Conservation (phyloP, 2,329 filamentous ascomycete species). For the Pseudocercospora crystallina region DNA sequence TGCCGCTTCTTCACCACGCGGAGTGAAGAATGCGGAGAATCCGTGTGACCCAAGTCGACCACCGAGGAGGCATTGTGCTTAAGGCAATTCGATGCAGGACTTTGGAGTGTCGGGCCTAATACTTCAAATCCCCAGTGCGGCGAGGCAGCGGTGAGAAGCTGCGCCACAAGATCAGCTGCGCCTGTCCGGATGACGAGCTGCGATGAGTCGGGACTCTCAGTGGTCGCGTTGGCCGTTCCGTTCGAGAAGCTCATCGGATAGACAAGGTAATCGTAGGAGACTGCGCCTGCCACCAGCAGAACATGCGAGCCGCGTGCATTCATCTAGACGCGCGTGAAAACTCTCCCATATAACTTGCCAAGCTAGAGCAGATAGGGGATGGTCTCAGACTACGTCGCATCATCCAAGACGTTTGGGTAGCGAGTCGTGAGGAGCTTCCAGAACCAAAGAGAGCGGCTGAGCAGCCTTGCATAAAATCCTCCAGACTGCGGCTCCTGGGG, state of each 20-base stretch:
- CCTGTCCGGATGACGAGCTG: conserved; percentile 33
- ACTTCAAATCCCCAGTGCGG: conserved; percentile 32
- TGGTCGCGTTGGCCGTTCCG: conserved; percentile 1
- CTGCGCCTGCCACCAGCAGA: conserved; percentile 34
- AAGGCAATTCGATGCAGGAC: conserved; percentile 26
- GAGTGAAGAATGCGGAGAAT: conserved; percentile 12
- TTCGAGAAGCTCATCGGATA: conserved; percentile 26
- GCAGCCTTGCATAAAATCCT: conserved; percentile 1
- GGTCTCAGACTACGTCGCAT: no score
- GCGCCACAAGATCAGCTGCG: conserved; percentile 34
- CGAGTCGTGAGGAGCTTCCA: no score
- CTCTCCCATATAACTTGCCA: conserved; percentile 15
- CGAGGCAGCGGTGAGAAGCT: conserved; percentile 35
- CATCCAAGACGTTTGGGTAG: no score
- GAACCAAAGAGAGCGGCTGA: background rate
- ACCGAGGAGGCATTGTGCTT: conserved; percentile 34
- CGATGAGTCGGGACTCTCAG: conserved; percentile 20
- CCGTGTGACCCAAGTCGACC: conserved; percentile 26
- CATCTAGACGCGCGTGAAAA: conserved; percentile 17
- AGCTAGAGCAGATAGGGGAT: conserved; percentile 5
- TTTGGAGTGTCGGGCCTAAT: conserved; percentile 28
- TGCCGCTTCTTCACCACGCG: conserved; percentile 27
- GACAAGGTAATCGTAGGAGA: conserved; percentile 35
- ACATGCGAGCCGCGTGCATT: conserved; percentile 23
- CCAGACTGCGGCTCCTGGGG: background rate